Evolutionary conservation across 164 flowering plant species (phyloP).

Genomic region (Buxus sempervirens): DNA sequence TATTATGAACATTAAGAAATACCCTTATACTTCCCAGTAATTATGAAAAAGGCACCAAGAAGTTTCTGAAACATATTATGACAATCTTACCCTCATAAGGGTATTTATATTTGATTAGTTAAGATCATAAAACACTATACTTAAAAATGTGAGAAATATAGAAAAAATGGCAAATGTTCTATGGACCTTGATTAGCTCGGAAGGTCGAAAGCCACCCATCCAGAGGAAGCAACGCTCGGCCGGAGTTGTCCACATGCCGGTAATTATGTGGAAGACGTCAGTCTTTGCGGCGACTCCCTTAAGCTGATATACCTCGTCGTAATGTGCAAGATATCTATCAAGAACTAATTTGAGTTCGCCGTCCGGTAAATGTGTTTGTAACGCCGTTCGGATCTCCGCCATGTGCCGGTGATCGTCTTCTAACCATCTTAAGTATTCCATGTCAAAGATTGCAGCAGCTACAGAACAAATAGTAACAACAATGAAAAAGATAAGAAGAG

Average conservation of each 20-base stretch:
- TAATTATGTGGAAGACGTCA: slow-evolving; percentile 83
- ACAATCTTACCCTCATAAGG: too few species aligned
- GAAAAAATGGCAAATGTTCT: background rate
- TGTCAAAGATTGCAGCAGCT: slow-evolving; percentile 94
- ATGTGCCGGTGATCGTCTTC: slow-evolving; percentile 83
- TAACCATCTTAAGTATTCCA: slow-evolving; percentile 93
- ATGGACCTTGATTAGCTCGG: slow-evolving; percentile 87
- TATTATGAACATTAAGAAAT: too few species aligned
- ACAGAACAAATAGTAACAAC: background rate
- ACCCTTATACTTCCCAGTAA: too few species aligned
- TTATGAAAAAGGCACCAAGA: too few species aligned
- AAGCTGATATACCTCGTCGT: slow-evolving; percentile 80
- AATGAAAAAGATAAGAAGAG: too few species aligned
- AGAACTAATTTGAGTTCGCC: slow-evolving; percentile 59
- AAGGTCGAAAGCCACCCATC: slow-evolving; percentile 99
- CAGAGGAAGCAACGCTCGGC: slow-evolving; percentile 98
- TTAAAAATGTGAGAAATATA: too few species aligned
- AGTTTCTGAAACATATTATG: too few species aligned
- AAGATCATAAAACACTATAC: background rate
- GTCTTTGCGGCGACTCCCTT: slow-evolving; percentile 76
- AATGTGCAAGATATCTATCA: slow-evolving; percentile 71
- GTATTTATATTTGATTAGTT: too few species aligned
- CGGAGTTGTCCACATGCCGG: slow-evolving; percentile 92
- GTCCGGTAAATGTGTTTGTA: slow-evolving; percentile 72
- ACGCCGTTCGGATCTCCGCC: slow-evolving; percentile 67